Evolutionary conservation across 1,284 basidiomycete genomes (phyloP).

Genomic region (Neonothopanus nambi): DNA sequence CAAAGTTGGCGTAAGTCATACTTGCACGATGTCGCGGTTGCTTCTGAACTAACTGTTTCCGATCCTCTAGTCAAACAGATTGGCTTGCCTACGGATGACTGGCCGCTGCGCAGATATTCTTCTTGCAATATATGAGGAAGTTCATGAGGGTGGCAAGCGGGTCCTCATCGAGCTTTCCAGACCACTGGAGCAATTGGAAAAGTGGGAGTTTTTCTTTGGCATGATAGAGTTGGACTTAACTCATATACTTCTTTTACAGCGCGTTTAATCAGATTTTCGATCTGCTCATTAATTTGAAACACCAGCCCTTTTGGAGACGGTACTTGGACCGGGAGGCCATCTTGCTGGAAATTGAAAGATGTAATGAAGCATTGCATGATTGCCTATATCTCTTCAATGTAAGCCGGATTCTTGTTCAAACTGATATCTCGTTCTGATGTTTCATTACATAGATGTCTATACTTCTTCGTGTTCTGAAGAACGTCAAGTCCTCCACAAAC

Average conservation of each 20-base stretch:
- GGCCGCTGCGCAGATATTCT: slow-evolving; percentile 16
- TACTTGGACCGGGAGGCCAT: slow-evolving; percentile 11
- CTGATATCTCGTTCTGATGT: not conserved
- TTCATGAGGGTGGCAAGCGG: slow-evolving; percentile 3
- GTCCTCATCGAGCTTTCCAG: not conserved
- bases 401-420: not conserved
- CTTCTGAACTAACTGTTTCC: not conserved
- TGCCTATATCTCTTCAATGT: slow-evolving; percentile 16
- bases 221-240: slow-evolving; percentile 16
- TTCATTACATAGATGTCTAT: slow-evolving; percentile 6
- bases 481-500: slow-evolving; percentile 4
- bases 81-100: slow-evolving; percentile 13
- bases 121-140: slow-evolving; percentile 10
- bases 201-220: not conserved
- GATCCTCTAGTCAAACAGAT: slow-evolving; percentile 9
- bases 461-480: slow-evolving; percentile 9
- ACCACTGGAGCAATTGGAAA: slow-evolving; percentile 9
- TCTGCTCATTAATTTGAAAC: slow-evolving; percentile 5
- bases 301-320: slow-evolving; percentile 12
- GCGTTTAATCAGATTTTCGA: slow-evolving; percentile 6
- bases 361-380: slow-evolving; percentile 11
- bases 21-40: not conserved
- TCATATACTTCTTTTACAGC: no score
- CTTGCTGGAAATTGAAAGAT: slow-evolving; percentile 9
- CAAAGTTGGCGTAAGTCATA: slow-evolving; percentile 11